Base-by-base conservation (phyloP, 768 basidiomycete genomes). In the Amanita molliuscula region DNA sequence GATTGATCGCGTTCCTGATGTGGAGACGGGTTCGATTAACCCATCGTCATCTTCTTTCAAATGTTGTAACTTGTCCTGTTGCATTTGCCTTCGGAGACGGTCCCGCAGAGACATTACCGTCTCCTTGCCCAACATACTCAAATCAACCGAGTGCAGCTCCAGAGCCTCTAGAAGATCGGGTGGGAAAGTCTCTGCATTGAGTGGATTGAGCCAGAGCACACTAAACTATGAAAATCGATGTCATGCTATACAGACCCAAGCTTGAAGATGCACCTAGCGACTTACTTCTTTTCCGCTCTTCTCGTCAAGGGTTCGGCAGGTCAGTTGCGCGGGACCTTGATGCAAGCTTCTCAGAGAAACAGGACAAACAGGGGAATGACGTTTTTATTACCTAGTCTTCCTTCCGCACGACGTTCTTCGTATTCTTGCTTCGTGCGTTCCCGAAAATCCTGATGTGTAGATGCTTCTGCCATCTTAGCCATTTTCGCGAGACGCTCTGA, bases 281-380 rank as follows among this genome's bases (percentile, higher is more conserved):
- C 82, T 55, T 52, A 84, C 85, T 67, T 75, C 63, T 57, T 79
- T 79, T 38, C 80, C 85, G 9, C 74, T 72, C 59, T 78, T 75
- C 61, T 88, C 88, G 64, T 93, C 90, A 13, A 93, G 69, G 20
- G 77, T 79, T 41, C 64, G 59, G 57, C 89, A 90, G 9, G 90
- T 92, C 37, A 74, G 77, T 61, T 84, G 85, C 18, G 87, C 84
- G 33, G 79, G 77, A 16, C 62, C 74, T 76, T 48, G 21, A 52
- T 35, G 25, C 8, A 43, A 41, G 40, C 26, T 40, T 31, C 51
- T 46, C 51, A 45, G 40, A 45, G 29, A 35, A 49, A 52, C 23
- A 33, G 15, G 33, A 16, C 44, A 9, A 34, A 44, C 47, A 40
- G 38, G 47, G 13, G 33, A 51, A 44, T 41, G 25, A 28, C 10